These are phyloP conservation scores for Fusarium sp. DNA, from an alignment of 2,329 filamentous ascomycete genomes.

Conservation along the genomic window DNA sequence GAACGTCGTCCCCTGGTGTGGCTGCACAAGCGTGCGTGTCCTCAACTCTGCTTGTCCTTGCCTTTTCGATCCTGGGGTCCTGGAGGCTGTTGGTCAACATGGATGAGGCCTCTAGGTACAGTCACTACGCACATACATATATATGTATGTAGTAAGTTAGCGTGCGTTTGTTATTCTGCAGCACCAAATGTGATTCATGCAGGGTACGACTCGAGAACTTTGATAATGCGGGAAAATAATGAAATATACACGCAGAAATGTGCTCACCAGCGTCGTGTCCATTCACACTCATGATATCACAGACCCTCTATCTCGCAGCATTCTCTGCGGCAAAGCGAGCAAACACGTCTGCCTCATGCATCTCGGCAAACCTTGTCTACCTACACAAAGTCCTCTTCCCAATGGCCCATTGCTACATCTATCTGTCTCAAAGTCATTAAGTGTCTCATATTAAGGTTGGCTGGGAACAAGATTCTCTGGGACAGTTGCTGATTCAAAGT, in stretches of 20 bases:
- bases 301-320: background rate
- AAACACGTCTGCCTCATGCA: background rate
- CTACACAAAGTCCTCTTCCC: background rate
- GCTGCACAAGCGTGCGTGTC: slow-evolving; percentile 17
- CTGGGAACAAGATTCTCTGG: background rate
- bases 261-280: slow-evolving; percentile 4
- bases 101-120: slow-evolving; percentile 5
- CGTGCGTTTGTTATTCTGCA: slow-evolving; percentile 13
- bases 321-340: slow-evolving; percentile 17
- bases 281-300: background rate
- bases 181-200: slow-evolving; percentile 40
- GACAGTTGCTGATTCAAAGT: background rate
- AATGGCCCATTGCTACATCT: background rate
- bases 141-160: background rate
- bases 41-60: slow-evolving; percentile 2
- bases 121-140: background rate
- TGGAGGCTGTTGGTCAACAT: slow-evolving; percentile 1
- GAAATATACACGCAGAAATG: background rate
- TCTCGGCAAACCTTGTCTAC: slow-evolving; percentile 9
- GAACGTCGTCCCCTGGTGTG: slow-evolving; percentile 15
- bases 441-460: background rate
- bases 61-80: background rate
- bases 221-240: background rate
- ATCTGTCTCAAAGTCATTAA: slow-evolving; percentile 3
- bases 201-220: slow-evolving; percentile 36